A percentile compares a stretch with the other conserved stretches of the same genome.
These are phyloP conservation scores for Cardamine chenopodiifolia DNA, from an alignment of 345 rosid species.

Conservation along the genomic window DNA sequence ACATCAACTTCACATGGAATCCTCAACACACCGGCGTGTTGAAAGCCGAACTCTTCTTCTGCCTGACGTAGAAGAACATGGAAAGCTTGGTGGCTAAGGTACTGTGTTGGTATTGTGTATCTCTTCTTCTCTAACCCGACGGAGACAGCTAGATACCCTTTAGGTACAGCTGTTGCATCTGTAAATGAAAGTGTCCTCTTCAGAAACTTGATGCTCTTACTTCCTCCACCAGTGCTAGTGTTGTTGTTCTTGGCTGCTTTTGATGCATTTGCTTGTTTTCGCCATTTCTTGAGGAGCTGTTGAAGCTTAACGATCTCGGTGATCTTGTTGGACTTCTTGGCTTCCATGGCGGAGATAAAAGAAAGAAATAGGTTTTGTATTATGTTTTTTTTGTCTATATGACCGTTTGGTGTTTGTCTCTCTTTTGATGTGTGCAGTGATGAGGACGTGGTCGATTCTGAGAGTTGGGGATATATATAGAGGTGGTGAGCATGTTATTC, in stretches of 20 bases:
- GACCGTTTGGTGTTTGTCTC: conserved; percentile 13
- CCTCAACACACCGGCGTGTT: conserved; percentile 66
- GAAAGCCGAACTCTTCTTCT: conserved; percentile 84
- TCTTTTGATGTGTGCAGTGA: conserved; percentile 13
- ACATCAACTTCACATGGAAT: conserved; percentile 62
- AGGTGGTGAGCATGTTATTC: background rate
- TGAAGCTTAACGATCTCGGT: conserved; percentile 88
- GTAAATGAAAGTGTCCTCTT: conserved; percentile 75
- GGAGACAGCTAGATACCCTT: conserved; percentile 65
- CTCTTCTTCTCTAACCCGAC: conserved; percentile 69
- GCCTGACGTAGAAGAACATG: conserved; percentile 57
- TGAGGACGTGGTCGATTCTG: conserved; percentile 9
- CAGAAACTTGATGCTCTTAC: conserved; percentile 68
- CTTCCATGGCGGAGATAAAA: conserved; percentile 52
- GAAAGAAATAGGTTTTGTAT: conserved; percentile 1
- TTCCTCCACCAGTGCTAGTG: conserved; percentile 26
- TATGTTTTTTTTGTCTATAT: conserved; percentile 3
- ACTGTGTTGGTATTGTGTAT: conserved; percentile 62
- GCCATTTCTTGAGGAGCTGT: conserved; percentile 86
- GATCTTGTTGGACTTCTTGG: conserved; percentile 81
- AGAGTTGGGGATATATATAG: conserved; percentile 25
- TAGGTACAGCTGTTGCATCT: conserved; percentile 51
- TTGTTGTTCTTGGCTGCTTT: conserved; percentile 27
- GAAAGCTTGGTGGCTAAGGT: conserved; percentile 66
- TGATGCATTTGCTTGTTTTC: conserved; percentile 65